These are phyloP conservation scores for Tritrichomonas foetus DNA, from an alignment of 208 protist species.

Conservation along the genomic window DNA sequence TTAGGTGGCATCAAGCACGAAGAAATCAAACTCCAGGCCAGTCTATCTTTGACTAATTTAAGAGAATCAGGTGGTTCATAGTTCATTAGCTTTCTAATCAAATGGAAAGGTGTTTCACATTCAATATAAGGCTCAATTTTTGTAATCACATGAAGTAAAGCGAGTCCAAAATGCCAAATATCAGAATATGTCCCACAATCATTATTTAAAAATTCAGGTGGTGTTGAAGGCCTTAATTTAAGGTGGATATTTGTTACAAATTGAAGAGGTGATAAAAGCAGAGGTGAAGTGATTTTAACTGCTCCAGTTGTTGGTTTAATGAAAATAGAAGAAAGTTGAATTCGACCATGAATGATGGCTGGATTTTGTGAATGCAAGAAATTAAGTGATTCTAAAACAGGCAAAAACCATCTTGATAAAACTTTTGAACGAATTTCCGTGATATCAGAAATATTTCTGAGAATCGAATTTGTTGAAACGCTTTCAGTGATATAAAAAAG, in stretches of 20 bases:
- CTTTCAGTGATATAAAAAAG: too few species aligned
- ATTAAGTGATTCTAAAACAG: background rate
- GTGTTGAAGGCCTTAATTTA: background rate
- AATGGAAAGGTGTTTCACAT: background rate
- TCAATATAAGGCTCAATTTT: background rate
- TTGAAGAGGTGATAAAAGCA: background rate
- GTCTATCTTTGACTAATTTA: background rate
- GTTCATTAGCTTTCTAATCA: background rate
- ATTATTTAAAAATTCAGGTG: background rate
- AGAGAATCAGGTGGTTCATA: background rate
- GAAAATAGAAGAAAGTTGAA: background rate
- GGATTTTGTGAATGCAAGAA: background rate
- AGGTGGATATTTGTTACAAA: background rate
- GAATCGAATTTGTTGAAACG: too few species aligned
- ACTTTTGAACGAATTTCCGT: background rate
- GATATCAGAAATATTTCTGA: too few species aligned
- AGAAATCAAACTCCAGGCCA: background rate
- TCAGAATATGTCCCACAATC: background rate
- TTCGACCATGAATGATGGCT: background rate
- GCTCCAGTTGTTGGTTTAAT: background rate
- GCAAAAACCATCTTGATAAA: background rate
- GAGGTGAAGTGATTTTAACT: background rate
- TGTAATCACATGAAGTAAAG: background rate
- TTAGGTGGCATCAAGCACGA: background rate
- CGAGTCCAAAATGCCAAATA: background rate